Base-by-base conservation (phyloP, 345 rosid species). In the Linum lewisii region DNA sequence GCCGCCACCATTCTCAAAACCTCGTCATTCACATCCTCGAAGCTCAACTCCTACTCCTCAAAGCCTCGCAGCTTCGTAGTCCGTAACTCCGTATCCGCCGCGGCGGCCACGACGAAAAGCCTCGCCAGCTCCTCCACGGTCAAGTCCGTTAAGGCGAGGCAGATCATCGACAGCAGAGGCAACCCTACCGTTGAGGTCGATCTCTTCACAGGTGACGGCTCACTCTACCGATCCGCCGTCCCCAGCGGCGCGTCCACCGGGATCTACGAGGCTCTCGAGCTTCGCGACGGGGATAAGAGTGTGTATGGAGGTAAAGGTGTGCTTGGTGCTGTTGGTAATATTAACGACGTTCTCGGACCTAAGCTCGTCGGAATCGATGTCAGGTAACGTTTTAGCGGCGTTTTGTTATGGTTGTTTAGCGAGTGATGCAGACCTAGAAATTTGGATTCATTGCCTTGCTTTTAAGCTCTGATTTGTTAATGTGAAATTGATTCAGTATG, bases 161-260 rank as follows among this genome's bases (percentile, higher is more conserved):
- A 93, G 88, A 93, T 93, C 75, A 83, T 93, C 3, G 99, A 93
- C 78, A 93, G 99, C 74, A 74, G 99, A 60, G 99, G 99, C 5
- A 93, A 93, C 72, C 97, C 99, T 0, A 93, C 97, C 24, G 90
- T 93, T 49, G 95, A 93, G 88, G 97, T 93, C 75, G 99, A 93
- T 75, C 77, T 89, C 73, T 51, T 93, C 62, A 87, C 96, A 1
- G 95, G 36, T 3, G 44, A 20, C 19, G 60, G 79, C 62, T 77
- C 76, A 52, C 83, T 87, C 54, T 87, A 81, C 68, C 84, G 97
- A 54, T 93, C 97, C 7, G 96, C 97, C 7, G 97, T 93, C 45
- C 99, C 99, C 0, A 93, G 97, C 72, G 99, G 97, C 45, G 99
- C 97, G 24, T 93, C 99, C 26, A 93, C 96, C 21, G 99, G 97